A percentile compares a stretch with the other conserved stretches of the same genome.
Evolutionary conservation across 805 yeast genomes (phyloP).

Genomic region (Diddensiella transvaalensis): DNA sequence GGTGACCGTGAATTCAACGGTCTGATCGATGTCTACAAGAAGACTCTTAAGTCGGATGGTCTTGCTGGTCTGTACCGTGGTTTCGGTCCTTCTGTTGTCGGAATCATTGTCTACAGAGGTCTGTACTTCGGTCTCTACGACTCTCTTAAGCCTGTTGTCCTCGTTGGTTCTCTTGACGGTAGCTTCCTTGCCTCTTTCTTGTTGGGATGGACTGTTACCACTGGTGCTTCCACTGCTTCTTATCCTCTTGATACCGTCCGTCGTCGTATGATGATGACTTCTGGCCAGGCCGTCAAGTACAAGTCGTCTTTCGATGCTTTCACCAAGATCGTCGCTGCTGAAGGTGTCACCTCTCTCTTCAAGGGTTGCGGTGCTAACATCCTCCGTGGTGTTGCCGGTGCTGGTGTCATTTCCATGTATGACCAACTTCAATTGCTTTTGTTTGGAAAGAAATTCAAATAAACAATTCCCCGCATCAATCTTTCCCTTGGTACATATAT

Average conservation of each 20-base stretch:
- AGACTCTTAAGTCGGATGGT: constrained; percentile 95
- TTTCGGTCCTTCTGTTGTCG: constrained; percentile 96
- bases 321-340: constrained; percentile 89
- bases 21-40: constrained; percentile 91
- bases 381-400: constrained; percentile 99
- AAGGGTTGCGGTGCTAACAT: constrained; percentile 99
- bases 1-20: constrained; percentile 98
- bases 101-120: constrained; percentile 99
- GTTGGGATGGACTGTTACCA: constrained; percentile 97
- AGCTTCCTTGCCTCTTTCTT: constrained; percentile 92
- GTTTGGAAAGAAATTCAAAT: constrained; percentile 87
- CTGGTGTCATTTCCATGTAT: constrained; percentile 97
- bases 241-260: constrained; percentile 99
- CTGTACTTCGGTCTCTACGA: constrained; percentile 97
- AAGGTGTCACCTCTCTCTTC: constrained; percentile 90
- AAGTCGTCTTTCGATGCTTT: constrained; percentile 92
- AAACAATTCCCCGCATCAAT: no score
- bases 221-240: constrained; percentile 98
- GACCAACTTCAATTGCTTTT: constrained; percentile 93
- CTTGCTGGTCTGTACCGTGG: constrained; percentile 98
- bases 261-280: constrained; percentile 99
- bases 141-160: constrained; percentile 90
- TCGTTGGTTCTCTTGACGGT: constrained; percentile 93
- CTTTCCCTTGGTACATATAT: no score
- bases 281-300: constrained; percentile 98